Percentiles rank a stretch among this genome's conserved stretches.
These are phyloP conservation scores for Schoenoplectus triqueter DNA, from an alignment of 202 grass and related monocot species.

Conservation along the genomic window DNA sequence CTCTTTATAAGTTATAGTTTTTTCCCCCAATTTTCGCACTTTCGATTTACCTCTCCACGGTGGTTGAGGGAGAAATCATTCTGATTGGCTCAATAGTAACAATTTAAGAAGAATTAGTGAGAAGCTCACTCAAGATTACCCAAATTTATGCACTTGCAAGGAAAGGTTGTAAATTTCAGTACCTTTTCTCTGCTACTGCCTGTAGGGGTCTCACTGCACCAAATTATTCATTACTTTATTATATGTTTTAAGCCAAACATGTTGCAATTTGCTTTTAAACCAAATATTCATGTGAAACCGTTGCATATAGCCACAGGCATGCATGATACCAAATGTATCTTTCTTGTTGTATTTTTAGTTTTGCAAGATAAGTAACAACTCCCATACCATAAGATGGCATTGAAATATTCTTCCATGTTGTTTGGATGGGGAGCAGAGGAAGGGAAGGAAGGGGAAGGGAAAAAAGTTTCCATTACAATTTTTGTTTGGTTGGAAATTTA, in stretches of 20 bases:
- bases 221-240: not conserved
- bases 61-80: not conserved
- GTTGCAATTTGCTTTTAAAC: not conserved
- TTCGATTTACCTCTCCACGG: not conserved
- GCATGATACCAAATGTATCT: not conserved
- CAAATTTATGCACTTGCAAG: not conserved
- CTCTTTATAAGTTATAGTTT: not conserved
- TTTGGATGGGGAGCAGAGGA: too few relatives aligned
- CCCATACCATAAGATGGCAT: not conserved
- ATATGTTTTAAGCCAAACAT: not conserved
- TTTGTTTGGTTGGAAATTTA: too few relatives aligned
- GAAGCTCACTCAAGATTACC: not conserved
- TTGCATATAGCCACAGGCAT: not conserved
- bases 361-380: not conserved
- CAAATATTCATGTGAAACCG: not conserved
- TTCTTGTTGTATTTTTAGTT: not conserved
- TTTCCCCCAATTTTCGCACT: not conserved
- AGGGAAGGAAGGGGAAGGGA: too few relatives aligned
- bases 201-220: not conserved
- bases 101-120: not conserved
- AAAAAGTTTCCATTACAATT: too few relatives aligned
- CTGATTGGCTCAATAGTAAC: not conserved
- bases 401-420: not conserved
- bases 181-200: too few relatives aligned
- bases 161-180: not conserved